These are phyloP conservation scores for Mycena filopes DNA, from an alignment of 768 basidiomycete species.

Conservation along the genomic window DNA sequence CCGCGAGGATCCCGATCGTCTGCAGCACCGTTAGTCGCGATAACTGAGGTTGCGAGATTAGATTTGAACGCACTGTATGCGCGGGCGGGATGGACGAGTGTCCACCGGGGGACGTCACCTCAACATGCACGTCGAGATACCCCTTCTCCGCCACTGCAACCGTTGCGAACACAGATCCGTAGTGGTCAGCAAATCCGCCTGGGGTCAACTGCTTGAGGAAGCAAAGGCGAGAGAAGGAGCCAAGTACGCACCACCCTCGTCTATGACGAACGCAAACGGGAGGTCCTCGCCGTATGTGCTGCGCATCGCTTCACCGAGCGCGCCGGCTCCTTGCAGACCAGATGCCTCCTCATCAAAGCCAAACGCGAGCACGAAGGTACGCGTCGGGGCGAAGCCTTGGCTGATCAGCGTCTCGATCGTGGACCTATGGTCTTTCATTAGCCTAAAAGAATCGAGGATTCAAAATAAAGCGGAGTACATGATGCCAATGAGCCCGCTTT, in stretches of 20 bases:
- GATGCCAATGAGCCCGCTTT: conserved; percentile 76
- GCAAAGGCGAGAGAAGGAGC: background rate
- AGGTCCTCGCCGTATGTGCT: conserved; percentile 74
- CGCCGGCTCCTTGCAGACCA: conserved; percentile 66
- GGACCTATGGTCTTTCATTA: conserved; percentile 42
- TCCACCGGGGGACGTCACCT: conserved; percentile 78
- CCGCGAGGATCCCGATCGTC: conserved; percentile 86
- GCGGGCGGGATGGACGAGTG: conserved; percentile 87
- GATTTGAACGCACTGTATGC: conserved; percentile 68
- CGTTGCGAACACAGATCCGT: conserved; percentile 65
- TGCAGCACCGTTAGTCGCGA: conserved; percentile 35
- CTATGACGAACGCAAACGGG: conserved; percentile 78
- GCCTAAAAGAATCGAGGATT: background rate
- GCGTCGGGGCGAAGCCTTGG: conserved; percentile 71
- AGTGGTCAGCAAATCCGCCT: conserved; percentile 63
- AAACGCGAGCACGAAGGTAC: conserved; percentile 70
- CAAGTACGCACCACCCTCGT: conserved; percentile 78
- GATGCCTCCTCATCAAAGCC: conserved; percentile 84
- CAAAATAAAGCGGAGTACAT: conserved; percentile 49
- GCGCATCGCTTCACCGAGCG: conserved; percentile 59
- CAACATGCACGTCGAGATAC: conserved; percentile 68
- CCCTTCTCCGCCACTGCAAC: conserved; percentile 84
- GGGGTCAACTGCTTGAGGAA: background rate
- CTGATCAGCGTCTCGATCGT: conserved; percentile 73
- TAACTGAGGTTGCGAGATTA: background rate